Evolutionary conservation across 2,329 filamentous ascomycete genomes (phyloP), one percentile per base, ranked within the genome.

Genomic region (Colletotrichum sp.): DNA sequence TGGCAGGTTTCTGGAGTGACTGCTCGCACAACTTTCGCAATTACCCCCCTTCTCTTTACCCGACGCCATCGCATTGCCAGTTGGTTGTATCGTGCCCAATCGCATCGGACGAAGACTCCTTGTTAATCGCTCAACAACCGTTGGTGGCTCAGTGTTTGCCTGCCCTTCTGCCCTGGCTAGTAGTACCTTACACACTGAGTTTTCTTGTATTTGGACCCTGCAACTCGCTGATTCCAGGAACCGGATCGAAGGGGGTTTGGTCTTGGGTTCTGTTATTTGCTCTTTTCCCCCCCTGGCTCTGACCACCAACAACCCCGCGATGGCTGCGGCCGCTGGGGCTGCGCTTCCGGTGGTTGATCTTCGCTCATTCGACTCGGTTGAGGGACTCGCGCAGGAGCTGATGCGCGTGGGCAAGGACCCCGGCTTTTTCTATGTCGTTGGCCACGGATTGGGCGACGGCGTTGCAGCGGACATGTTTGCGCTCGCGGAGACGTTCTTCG

Each of bases 401-500:
- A 66, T 76, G 73, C 73, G 69, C 36, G 75, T 76, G 47, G 75
- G 75, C 59, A 76, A 43, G 63, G 73, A 76, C 38, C 75, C 75
- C 4, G 75, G 75, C 54, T 76, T 76, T 61, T 76, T 76, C 24
- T 76, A 76, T 11, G 73, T 76, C 33, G 69, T 76, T 11, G 75
- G 75, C 2, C 75, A 76, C 51, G 69, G 58, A 15, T 29, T 76
- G 31, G 51, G 62, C 34, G 75, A 76, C 69, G 66, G 66, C 27
- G 75, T 66, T 3, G 69, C 75, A n/a, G 70, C 66, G n/a, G 55
- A 36, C 15, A 38, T 76, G 27, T 76, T 76, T 43, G 43, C 34
- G 3, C 57, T 75, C 24, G 75, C 75, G n/a, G 36, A 73, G 8
- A 21, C 36, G 7, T 76, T 76, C 34, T 76, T 76, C 54, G 33